Base-by-base conservation (phyloP, 495 filamentous ascomycete species). In the Talaromyces wortmannii region DNA sequence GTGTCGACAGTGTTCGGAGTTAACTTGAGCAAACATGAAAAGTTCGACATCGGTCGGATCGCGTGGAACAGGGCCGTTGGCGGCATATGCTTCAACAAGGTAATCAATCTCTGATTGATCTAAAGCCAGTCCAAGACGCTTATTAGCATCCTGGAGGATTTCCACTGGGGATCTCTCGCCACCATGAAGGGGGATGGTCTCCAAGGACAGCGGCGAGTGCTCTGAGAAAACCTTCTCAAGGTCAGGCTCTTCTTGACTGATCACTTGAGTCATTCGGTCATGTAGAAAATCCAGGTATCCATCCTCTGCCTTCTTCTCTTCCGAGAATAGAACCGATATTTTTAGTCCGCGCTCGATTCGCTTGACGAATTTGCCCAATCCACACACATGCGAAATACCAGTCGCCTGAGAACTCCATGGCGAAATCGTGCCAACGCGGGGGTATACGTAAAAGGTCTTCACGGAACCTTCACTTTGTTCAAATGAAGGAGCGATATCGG, bases 11-110 rank as follows among this genome's bases (percentile, higher is more conserved):
- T 80, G 75, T 53, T 79, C 78, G 6, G 77, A 81, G 67, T 80
- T 80, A 59, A 98, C 92, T 70, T 98, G 94, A 30, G 92, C 92
- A 67, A 97, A 98, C 95, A 97, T 97, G 78, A 96, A 97, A 12
- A 97, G 79, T 72, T 98, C 94, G 51, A 96, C 87, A 70, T 98
- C 94, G 45, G 86, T 86, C 0, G 91, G 92, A 48, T 84, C 81
- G 50, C 83, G 82, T 53, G 69, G 85, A 64, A 79, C 83, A 45
- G 73, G 77, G 12, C 86, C 86, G 18, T 90, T 79, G 45, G 87
- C 75, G 30, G 83, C 84, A 69, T 94, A 97, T 31, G 85, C 88
- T 36, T 90, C 82, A 8, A 94, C 86, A 31, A 97, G 77, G 64
- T 97, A 97, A n/a, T 97, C 85, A 60, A 97, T 92, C 64, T 97